Evolutionary conservation across 495 filamentous ascomycete species (phyloP).

Genomic region (Amphirosellinia nigrospora): DNA sequence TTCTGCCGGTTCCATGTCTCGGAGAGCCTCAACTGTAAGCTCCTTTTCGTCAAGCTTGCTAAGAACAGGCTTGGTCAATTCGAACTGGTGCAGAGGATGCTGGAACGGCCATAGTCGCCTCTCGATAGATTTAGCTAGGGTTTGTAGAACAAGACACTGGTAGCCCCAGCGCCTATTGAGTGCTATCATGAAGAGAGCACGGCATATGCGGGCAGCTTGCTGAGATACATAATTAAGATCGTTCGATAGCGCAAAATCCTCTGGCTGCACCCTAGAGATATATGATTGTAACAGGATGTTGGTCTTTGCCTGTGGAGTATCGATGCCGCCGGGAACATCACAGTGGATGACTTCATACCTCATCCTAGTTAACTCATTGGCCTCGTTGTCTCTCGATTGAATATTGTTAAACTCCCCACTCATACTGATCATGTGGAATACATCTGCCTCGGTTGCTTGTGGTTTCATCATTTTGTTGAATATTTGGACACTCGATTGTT

Average conservation of each 20-base stretch:
- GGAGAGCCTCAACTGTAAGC: constrained; percentile 76
- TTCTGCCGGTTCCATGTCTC: constrained; percentile 90
- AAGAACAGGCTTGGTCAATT: constrained; percentile 81
- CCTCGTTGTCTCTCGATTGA: constrained; percentile 85
- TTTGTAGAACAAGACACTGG: constrained; percentile 87
- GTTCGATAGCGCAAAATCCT: constrained; percentile 91
- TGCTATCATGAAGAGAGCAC: constrained; percentile 96
- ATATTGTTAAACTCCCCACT: constrained; percentile 98
- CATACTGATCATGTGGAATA: constrained; percentile 92
- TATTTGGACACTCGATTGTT: constrained; percentile 89
- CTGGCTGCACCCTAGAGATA: constrained; percentile 85
- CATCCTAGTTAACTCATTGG: constrained; percentile 73
- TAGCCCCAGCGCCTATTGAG: constrained; percentile 93
- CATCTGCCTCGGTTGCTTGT: constrained; percentile 81
- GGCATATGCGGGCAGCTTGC: constrained; percentile 91
- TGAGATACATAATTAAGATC: constrained; percentile 95
- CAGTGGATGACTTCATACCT: constrained; percentile 70
- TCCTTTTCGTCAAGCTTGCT: constrained; percentile 81
- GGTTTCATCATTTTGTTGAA: constrained; percentile 93
- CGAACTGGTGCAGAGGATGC: constrained; percentile 95
- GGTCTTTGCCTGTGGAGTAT: constrained; percentile 85
- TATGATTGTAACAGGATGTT: constrained; percentile 95
- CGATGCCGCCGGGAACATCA: constrained; percentile 74
- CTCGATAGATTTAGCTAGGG: constrained; percentile 94
- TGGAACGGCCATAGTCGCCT: constrained; percentile 93